phyloP scores from a whole-genome alignment of 495 filamentous ascomycete species.

The Penicillium flavigenum region DNA sequence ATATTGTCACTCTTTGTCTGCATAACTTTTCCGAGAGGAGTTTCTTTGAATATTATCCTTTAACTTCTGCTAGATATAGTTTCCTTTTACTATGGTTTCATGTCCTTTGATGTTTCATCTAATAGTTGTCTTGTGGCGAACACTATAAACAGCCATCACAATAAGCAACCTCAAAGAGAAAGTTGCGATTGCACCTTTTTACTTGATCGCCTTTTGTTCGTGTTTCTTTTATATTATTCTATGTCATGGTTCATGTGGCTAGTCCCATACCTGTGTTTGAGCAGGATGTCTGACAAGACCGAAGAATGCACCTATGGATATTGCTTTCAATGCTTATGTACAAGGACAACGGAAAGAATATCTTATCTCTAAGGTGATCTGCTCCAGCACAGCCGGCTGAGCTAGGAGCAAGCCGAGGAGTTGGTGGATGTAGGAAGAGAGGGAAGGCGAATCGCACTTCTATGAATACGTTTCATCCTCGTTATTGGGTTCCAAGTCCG shows the following conservation, averaged over 20 bases:
- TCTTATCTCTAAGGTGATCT: constrained; percentile 1
- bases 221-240: background rate
- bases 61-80: background rate
- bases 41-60: background rate
- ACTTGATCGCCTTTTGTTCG: background rate
- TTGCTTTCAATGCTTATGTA: constrained; percentile 25
- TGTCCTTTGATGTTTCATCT: background rate
- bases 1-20: background rate
- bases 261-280: background rate
- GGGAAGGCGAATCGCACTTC: background rate
- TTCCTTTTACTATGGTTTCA: background rate
- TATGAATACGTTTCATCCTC: background rate
- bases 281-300: background rate
- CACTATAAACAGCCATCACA: background rate
- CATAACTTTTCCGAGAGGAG: too few species aligned
- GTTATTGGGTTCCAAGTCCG: constrained; percentile 34
- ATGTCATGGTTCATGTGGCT: background rate
- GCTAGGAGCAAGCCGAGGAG: constrained; percentile 10
- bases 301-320: constrained; percentile 16
- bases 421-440: background rate
- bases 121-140: background rate
- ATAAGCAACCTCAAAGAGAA: background rate
- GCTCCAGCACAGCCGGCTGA: constrained; percentile 25
- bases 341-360: constrained; percentile 20
- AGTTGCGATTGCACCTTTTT: background rate